Percentiles rank a stretch among this genome's conserved stretches.
These are phyloP conservation scores for Mortierella sp. DNA, from an alignment of 371 early-diverging fungal genomes.

Conservation along the genomic window DNA sequence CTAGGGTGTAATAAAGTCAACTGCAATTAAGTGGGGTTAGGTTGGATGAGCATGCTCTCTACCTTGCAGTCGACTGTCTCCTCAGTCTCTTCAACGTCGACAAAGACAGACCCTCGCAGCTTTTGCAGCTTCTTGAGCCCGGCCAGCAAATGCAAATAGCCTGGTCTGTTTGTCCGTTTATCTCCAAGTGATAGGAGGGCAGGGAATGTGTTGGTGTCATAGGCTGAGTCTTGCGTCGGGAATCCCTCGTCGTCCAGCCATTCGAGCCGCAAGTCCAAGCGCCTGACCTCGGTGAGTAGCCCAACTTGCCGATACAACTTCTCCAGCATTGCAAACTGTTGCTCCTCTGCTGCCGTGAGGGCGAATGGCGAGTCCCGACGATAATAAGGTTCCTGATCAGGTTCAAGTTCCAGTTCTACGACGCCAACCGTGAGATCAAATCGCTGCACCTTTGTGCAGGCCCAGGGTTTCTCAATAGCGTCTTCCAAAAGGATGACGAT, in stretches of 20 bases:
- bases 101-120: not conserved
- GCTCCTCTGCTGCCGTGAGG: not conserved
- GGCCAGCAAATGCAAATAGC: not conserved
- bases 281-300: not conserved
- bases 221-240: not conserved
- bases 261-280: not conserved
- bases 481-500: not conserved
- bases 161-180: not conserved
- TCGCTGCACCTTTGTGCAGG: not conserved
- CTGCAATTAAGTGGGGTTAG: not conserved
- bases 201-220: not conserved
- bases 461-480: not conserved
- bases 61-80: not conserved
- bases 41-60: not conserved
- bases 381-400: not conserved
- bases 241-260: not conserved
- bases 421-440: not conserved
- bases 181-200: not conserved
- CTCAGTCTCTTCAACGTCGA: not conserved
- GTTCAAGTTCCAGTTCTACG: not conserved
- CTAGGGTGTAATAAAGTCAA: not conserved
- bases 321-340: not conserved
- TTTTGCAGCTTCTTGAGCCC: not conserved
- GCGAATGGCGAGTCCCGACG: not conserved
- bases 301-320: not conserved